Base-by-base conservation (phyloP, 331 rosid genomes). In the Malus hybrid region DNA sequence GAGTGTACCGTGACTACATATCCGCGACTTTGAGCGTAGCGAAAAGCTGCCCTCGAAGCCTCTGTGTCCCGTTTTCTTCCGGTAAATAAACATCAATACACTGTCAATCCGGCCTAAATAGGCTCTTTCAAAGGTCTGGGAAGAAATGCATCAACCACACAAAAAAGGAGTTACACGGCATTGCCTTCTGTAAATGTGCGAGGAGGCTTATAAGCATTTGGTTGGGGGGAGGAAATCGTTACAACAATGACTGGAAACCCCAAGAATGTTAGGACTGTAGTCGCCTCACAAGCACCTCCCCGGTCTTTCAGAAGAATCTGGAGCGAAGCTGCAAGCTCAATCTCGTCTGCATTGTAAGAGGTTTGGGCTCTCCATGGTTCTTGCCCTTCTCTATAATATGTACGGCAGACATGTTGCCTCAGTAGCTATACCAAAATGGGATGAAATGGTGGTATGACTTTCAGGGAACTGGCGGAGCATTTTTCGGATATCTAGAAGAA, bases 401-500 rank as follows among this genome's bases (percentile, higher is more conserved):
- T 84, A 83, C 81, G 79, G 82, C 77, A 64, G 72, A 76, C 68
- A 39, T 39, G 84, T 72, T 80, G 70, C 83, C 69, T 67, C 78
- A 73, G 82, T 82, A 74, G 81, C 86, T 80, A 65, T 77, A 71
- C 82, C 85, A 64, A 76, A 80, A 69, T 68, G 70, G 75, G 78
- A 82, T 72, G 81, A 79, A 77, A 66, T 65, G 36, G 32, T 1
- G 20, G 65, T 12, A 42, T 27, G 72, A 67, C 83, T 69, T 80
- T 90, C 85, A 94, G 57, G 97, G 96, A 85, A 90, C 91, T 36
- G 93, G 88, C 62, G 97, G 91, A 55, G 97, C 90, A 77, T 92
- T 92, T 87, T 87, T 85, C 15, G 97, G 86, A 87, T 86, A 88
- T 86, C 97, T 89, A 42, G 86, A 85, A 44, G 97, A 85, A 8